phyloP scores from a whole-genome alignment of 306 rosid genomes.

The Rubus parviflorus region DNA sequence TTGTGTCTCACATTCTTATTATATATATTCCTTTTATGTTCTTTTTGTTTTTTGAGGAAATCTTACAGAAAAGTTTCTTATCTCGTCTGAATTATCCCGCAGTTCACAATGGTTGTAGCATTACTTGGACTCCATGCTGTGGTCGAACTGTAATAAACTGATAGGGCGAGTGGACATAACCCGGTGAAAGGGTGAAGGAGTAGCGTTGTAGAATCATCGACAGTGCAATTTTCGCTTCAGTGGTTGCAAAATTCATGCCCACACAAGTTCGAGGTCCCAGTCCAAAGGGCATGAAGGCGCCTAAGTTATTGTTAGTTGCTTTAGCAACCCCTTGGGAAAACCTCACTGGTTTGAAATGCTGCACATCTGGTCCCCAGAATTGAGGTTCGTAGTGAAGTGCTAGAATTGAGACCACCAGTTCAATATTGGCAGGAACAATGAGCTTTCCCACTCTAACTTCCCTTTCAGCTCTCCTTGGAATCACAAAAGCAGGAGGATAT shows the following conservation, averaged over 20 bases:
- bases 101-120: background rate
- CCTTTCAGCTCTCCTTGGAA: background rate
- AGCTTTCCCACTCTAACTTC: conserved; percentile 10
- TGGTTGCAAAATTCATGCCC: background rate
- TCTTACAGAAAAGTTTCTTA: no score
- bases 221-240: background rate
- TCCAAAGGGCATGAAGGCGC: conserved; percentile 23
- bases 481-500: background rate
- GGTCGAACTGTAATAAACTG: background rate
- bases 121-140: conserved; percentile 19
- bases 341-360: background rate
- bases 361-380: conserved; percentile 22
- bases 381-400: conserved; percentile 23
- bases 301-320: background rate
- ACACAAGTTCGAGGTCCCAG: conserved; percentile 25
- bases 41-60: no score
- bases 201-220: background rate
- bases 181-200: background rate
- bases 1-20: no score
- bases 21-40: no score
- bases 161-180: conserved; percentile 15
- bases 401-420: background rate
- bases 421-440: conserved; percentile 14
- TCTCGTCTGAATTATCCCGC: no score
- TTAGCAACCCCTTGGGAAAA: background rate